phyloP scores from a whole-genome alignment of 2,329 filamentous ascomycete genomes.

The Daldinia eschscholtzii region DNA sequence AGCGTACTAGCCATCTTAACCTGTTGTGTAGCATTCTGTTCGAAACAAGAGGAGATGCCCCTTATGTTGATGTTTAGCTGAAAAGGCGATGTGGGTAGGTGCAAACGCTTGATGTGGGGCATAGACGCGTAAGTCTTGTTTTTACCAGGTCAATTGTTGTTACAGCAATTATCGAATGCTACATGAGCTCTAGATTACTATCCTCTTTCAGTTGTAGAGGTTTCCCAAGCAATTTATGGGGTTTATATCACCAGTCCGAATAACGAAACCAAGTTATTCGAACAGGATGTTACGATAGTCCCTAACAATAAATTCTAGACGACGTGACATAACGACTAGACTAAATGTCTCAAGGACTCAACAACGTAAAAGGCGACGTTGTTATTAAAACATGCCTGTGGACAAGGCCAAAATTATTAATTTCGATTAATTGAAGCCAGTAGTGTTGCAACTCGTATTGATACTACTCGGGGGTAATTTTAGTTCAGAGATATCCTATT shows the following conservation, averaged over 20 bases:
- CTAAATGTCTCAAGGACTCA: not conserved
- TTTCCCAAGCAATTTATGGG: not conserved
- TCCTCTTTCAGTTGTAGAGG: not conserved
- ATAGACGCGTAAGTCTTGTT: not conserved
- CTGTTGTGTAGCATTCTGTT: not conserved
- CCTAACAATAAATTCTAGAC: not conserved
- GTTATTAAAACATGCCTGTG: no score
- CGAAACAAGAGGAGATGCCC: not conserved
- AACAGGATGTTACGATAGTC: not conserved
- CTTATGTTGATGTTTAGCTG: not conserved
- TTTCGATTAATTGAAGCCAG: no score
- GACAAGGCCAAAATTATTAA: no score
- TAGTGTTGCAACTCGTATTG: no score
- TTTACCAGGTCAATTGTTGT: slow-evolving; percentile 1
- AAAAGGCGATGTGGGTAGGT: not conserved
- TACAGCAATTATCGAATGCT: not conserved
- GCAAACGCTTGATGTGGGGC: not conserved
- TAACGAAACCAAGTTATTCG: not conserved
- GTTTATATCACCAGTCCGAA: not conserved
- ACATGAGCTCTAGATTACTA: not conserved
- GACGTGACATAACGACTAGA: not conserved
- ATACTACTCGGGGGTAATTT: no score
- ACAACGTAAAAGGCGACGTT: no score
- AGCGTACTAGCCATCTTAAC: not conserved
- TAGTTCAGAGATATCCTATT: no score